A percentile compares a stretch with the other conserved stretches of the same genome.
phyloP scores from a whole-genome alignment of 179 eudicot genomes.

The Beta corolliflora region DNA sequence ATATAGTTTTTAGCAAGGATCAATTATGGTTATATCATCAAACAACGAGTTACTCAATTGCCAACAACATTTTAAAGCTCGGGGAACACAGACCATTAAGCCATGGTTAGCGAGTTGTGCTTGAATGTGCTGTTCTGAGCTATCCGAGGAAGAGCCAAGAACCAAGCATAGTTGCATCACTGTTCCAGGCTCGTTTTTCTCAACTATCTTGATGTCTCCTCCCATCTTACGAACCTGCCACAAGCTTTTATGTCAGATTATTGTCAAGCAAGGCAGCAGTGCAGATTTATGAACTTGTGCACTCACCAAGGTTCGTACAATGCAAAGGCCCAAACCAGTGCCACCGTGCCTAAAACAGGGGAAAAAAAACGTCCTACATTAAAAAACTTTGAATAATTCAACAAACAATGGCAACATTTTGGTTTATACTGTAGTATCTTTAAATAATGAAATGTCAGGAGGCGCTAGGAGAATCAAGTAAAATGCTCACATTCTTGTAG shows the following conservation, averaged over 20 bases:
- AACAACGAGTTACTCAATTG: background rate
- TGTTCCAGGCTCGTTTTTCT: slow-evolving; percentile 84
- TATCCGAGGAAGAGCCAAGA: slow-evolving; percentile 57
- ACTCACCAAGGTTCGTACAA: slow-evolving; percentile 92
- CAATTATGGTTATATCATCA: background rate
- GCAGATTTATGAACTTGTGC: background rate
- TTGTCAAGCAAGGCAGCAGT: background rate
- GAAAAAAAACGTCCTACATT: background rate
- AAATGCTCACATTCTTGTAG: slow-evolving; percentile 77
- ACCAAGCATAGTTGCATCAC: slow-evolving; percentile 62
- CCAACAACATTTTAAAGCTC: background rate
- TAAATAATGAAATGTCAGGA: background rate
- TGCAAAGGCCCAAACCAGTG: slow-evolving; percentile 98
- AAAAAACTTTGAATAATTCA: background rate
- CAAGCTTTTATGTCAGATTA: slow-evolving; percentile 1
- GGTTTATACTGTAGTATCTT: background rate
- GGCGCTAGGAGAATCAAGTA: background rate
- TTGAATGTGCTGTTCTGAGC: slow-evolving; percentile 42
- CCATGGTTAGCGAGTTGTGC: slow-evolving; percentile 47
- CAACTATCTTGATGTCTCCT: slow-evolving; percentile 80
- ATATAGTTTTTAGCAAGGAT: background rate
- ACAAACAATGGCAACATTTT: background rate
- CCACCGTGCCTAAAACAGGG: slow-evolving; percentile 89
- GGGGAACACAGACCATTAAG: slow-evolving; percentile 50
- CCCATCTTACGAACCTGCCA: slow-evolving; percentile 87